Conservation (phyloP, 495 filamentous ascomycete species). For the Tuber umbilicatum region DNA sequence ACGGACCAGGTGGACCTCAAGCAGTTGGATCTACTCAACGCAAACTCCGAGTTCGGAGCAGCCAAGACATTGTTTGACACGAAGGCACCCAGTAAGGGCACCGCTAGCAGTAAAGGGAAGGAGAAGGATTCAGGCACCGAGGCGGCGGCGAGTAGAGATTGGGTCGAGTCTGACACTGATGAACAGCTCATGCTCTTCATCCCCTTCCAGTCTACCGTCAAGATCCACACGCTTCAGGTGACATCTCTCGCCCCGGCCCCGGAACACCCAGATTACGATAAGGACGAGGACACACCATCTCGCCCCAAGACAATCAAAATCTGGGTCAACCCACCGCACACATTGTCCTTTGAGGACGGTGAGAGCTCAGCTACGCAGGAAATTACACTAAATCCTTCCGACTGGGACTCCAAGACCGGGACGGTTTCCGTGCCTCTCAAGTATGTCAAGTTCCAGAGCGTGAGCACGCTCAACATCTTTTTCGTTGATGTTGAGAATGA, state of each 20-base stretch:
- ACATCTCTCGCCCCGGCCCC: constrained; percentile 64
- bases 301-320: constrained; percentile 78
- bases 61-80: constrained; percentile 66
- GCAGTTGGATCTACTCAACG: constrained; percentile 80
- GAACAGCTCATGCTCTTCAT: constrained; percentile 93
- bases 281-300: constrained; percentile 70
- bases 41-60: constrained; percentile 61
- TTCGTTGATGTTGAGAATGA: constrained; percentile 82
- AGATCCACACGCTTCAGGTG: constrained; percentile 83
- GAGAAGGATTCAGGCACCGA: constrained; percentile 41
- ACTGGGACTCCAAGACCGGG: constrained; percentile 80
- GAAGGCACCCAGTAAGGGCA: constrained; percentile 53
- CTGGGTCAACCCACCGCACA: constrained; percentile 78
- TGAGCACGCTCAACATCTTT: constrained; percentile 78
- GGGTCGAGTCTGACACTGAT: constrained; percentile 98
- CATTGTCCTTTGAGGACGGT: constrained; percentile 91
- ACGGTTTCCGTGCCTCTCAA: constrained; percentile 77
- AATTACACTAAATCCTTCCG: constrained; percentile 61
- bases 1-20: constrained; percentile 71
- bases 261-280: constrained; percentile 48
- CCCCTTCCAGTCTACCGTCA: constrained; percentile 81
- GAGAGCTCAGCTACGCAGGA: constrained; percentile 71
- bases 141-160: constrained; percentile 55
- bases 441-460: constrained; percentile 96
- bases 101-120: constrained; percentile 53